Evolutionary conservation across 176 grass and related monocot species (phyloP).

Genomic region (Metroxylon sagu): DNA sequence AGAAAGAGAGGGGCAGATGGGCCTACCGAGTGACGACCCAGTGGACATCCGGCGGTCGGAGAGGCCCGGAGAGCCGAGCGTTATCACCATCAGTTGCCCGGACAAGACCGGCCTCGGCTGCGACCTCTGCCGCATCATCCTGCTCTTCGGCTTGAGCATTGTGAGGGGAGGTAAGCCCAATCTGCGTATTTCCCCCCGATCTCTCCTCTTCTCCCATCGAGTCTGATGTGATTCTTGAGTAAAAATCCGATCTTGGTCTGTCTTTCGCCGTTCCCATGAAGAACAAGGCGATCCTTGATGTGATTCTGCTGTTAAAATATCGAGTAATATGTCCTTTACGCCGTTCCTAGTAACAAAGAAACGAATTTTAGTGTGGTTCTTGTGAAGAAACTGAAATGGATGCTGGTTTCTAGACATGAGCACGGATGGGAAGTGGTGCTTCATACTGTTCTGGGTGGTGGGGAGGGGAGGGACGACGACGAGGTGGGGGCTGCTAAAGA

Average conservation of each 20-base stretch:
- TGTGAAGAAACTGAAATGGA: too few species aligned
- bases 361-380: too few species aligned
- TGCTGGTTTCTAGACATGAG: conserved; percentile 44
- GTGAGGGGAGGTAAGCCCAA: conserved; percentile 48
- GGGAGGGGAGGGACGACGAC: conserved; percentile 18
- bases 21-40: conserved; percentile 64
- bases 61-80: conserved; percentile 39
- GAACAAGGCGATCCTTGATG: too few species aligned
- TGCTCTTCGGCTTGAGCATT: conserved; percentile 86
- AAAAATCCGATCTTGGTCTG: too few species aligned
- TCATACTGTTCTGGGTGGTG: conserved; percentile 64
- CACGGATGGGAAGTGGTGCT: conserved; percentile 85
- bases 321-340: too few species aligned
- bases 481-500: conserved; percentile 53
- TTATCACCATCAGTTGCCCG: conserved; percentile 67
- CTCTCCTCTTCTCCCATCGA: too few species aligned
- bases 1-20: conserved; percentile 20
- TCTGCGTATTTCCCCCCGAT: background rate
- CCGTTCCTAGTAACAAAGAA: too few species aligned
- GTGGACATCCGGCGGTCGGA: conserved; percentile 53
- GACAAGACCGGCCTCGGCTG: conserved; percentile 89
- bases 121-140: conserved; percentile 77
- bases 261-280: too few species aligned
- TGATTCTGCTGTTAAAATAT: too few species aligned
- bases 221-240: too few species aligned